Conservation (phyloP, 2,329 filamentous ascomycete species). For the Penicillium sp. region DNA sequence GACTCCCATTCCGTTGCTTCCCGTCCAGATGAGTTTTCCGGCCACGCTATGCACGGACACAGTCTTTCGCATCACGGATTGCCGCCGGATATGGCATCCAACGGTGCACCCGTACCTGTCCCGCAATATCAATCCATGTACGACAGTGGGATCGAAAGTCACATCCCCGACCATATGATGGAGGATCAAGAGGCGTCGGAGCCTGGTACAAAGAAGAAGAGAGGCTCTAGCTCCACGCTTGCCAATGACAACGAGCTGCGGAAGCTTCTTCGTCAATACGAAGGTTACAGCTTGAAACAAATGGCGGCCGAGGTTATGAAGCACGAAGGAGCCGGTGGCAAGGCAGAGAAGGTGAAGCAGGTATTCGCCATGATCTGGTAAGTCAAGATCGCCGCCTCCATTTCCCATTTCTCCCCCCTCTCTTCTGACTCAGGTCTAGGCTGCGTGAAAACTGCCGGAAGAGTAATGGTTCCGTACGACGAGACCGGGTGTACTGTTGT, state of each 20-base stretch:
- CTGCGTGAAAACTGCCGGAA: conserved; percentile 47
- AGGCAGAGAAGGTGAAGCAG: conserved; percentile 50
- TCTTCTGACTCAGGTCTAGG: conserved; percentile 30
- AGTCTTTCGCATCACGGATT: conserved; percentile 35
- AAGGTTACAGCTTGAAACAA: conserved; percentile 44
- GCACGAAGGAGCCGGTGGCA: conserved; percentile 47
- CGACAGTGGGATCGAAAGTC: conserved; percentile 41
- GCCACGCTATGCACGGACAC: conserved; percentile 34
- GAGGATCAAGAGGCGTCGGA: conserved; percentile 45
- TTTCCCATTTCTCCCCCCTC: background rate
- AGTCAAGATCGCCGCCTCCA: conserved; percentile 10
- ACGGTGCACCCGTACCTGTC: conserved; percentile 32
- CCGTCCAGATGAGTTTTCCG: conserved; percentile 38
- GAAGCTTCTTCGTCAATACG: conserved; percentile 46
- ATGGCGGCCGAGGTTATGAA: conserved; percentile 49
- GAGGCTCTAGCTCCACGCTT: conserved; percentile 46
- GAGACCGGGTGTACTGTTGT: conserved; percentile 89
- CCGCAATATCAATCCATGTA: conserved; percentile 40
- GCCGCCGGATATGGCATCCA: conserved; percentile 33
- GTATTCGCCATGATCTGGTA: conserved; percentile 52
- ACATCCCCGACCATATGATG: conserved; percentile 38
- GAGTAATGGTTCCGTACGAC: conserved; percentile 66
- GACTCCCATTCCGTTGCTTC: conserved; percentile 35
- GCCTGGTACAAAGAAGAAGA: conserved; percentile 42
- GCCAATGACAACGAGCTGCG: conserved; percentile 49